Conservation (phyloP, 345 rosid genomes). For the Brassica rapa region DNA sequence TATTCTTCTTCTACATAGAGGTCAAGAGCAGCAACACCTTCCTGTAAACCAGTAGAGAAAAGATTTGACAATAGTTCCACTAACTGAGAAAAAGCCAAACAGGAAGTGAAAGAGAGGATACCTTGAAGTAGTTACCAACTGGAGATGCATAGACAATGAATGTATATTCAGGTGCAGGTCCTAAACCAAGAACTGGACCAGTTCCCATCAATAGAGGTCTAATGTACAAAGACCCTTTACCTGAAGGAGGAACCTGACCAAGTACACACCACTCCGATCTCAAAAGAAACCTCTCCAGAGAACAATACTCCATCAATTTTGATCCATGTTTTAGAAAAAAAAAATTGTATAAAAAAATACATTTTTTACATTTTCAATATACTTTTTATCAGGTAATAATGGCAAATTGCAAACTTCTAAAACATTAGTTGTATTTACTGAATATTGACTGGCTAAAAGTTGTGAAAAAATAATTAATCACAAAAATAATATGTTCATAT, state of each 20-base stretch:
- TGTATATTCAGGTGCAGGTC: conserved; percentile 54
- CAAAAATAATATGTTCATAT: too few relatives aligned
- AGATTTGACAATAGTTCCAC: not conserved
- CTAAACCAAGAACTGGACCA: conserved; percentile 54
- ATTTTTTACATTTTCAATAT: too few relatives aligned
- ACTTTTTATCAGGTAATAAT: too few relatives aligned
- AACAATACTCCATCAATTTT: too few relatives aligned
- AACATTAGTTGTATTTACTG: too few relatives aligned
- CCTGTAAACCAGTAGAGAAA: conserved; percentile 35
- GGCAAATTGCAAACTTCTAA: too few relatives aligned
- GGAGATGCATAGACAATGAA: conserved; percentile 54
- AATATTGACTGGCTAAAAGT: too few relatives aligned
- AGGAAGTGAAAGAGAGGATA: conserved; percentile 1
- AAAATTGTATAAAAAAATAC: too few relatives aligned
- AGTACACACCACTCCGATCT: conserved; percentile 11
- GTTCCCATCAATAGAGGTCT: conserved; percentile 57
- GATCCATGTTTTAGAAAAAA: too few relatives aligned
- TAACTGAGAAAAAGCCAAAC: not conserved
- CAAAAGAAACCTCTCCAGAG: not conserved
- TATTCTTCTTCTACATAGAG: conserved; percentile 49
- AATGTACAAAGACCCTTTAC: conserved; percentile 55
- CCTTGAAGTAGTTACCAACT: conserved; percentile 47
- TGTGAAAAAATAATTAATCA: too few relatives aligned
- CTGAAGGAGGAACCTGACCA: conserved; percentile 51
- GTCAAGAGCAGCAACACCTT: conserved; percentile 35